Conservation (phyloP, 176 grass and related monocot genomes). For the Hsuehochloa calcarea region DNA sequence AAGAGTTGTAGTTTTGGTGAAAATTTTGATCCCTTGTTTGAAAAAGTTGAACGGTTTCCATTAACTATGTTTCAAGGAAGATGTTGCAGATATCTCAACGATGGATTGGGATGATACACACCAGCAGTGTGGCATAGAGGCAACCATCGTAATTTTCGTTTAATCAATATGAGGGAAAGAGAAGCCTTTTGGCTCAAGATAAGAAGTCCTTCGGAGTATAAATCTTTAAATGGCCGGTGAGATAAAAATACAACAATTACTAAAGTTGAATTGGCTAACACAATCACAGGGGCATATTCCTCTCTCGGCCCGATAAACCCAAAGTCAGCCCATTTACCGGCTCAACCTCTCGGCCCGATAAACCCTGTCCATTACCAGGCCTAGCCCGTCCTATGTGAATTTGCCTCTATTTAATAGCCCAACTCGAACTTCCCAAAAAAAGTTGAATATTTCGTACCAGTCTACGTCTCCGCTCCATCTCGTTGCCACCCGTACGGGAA, state of each 20-base stretch:
- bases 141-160: not conserved
- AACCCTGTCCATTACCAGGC: too few species aligned
- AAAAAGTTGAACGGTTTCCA: not conserved
- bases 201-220: not conserved
- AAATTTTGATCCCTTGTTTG: not conserved
- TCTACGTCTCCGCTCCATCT: too few species aligned
- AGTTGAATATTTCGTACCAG: too few species aligned
- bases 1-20: not conserved
- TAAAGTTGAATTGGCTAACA: not conserved
- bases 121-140: not conserved
- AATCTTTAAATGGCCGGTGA: not conserved
- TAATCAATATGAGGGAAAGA: not conserved
- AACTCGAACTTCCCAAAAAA: not conserved
- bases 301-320: too few species aligned
- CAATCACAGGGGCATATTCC: not conserved
- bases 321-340: too few species aligned
- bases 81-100: not conserved
- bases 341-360: too few species aligned
- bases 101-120: not conserved
- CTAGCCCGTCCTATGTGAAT: not conserved
- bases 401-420: not conserved
- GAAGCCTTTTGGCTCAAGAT: not conserved
- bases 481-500: not conserved
- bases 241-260: not conserved
- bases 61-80: not conserved